Conservation (phyloP, 139 green algal species). For the Chlorella sp. region DNA sequence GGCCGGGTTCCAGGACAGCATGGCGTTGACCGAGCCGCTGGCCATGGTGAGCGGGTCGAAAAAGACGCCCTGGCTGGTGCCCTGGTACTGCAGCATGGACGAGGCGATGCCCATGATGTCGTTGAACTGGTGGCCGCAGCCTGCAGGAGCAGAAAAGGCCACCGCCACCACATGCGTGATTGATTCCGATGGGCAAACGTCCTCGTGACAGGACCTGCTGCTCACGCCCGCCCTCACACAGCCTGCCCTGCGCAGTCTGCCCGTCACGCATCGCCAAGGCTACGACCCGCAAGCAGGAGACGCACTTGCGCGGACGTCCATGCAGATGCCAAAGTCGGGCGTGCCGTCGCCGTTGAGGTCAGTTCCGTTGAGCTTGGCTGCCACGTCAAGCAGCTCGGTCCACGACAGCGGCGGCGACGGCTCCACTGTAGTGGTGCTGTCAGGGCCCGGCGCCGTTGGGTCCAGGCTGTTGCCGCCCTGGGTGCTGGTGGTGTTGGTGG, state of each 20-base stretch:
- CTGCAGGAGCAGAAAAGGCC: too few relatives aligned
- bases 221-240: too few relatives aligned
- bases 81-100: constrained; percentile 19
- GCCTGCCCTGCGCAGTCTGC: too few relatives aligned
- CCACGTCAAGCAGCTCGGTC: constrained; percentile 21
- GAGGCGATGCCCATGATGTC: constrained; percentile 25
- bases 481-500: too few relatives aligned
- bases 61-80: constrained; percentile 18
- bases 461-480: neutral
- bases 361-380: neutral
- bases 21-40: neutral
- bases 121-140: constrained; percentile 14
- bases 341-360: constrained; percentile 19
- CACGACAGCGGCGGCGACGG: constrained; percentile 21
- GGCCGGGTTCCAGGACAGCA: constrained; percentile 12
- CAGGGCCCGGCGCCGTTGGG: too few relatives aligned
- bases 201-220: too few relatives aligned
- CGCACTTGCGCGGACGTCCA: constrained; percentile 19
- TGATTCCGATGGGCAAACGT: too few relatives aligned
- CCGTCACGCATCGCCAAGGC: too few relatives aligned
- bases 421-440: too few relatives aligned
- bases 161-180: too few relatives aligned
- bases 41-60: constrained; percentile 1
- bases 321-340: constrained; percentile 20
- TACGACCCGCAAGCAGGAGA: too few relatives aligned